Percentiles rank a stretch among this genome's conserved stretches.
phyloP scores from a whole-genome alignment of 768 basidiomycete species.

The Dentipellis sp. region DNA sequence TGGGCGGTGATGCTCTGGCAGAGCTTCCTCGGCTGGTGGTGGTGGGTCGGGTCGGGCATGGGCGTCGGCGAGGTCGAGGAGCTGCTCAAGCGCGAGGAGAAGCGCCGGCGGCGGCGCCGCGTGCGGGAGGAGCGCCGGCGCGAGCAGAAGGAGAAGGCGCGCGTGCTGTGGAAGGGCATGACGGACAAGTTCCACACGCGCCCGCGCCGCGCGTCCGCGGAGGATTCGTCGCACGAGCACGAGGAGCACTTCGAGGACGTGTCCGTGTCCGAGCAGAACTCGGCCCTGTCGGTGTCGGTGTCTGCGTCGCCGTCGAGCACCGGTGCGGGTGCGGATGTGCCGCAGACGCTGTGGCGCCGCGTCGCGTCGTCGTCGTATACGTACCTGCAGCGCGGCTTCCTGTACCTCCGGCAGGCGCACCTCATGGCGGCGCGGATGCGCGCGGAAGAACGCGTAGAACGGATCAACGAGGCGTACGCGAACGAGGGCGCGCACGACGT shows the following conservation, averaged over 20 bases:
- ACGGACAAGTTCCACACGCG: conserved; percentile 20
- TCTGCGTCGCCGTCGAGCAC: not conserved
- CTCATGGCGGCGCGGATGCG: conserved; percentile 60
- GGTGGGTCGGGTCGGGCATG: conserved; percentile 96
- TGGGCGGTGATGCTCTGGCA: conserved; percentile 97
- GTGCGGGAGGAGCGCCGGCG: conserved; percentile 38
- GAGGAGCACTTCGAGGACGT: not conserved
- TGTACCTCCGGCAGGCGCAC: conserved; percentile 60
- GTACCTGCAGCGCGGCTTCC: conserved; percentile 45
- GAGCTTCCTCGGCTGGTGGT: conserved; percentile 96
- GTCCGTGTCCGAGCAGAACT: not conserved
- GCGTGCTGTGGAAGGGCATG: conserved; percentile 50
- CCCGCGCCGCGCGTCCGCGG: not conserved
- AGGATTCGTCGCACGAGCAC: not conserved
- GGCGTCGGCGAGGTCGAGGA: conserved; percentile 67
- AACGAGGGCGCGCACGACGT: conserved; percentile 20
- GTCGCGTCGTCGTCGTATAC: conserved; percentile 11
- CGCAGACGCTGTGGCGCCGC: not conserved
- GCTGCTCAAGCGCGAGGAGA: conserved; percentile 41
- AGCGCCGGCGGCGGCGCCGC: conserved; percentile 39
- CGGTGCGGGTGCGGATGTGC: not conserved
- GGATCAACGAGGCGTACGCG: conserved; percentile 54
- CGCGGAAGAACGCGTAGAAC: conserved; percentile 56
- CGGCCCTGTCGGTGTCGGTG: not conserved
- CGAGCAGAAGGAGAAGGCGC: conserved; percentile 43